Base-by-base conservation (phyloP, 768 basidiomycete genomes). In the Suillus tomentosus region DNA sequence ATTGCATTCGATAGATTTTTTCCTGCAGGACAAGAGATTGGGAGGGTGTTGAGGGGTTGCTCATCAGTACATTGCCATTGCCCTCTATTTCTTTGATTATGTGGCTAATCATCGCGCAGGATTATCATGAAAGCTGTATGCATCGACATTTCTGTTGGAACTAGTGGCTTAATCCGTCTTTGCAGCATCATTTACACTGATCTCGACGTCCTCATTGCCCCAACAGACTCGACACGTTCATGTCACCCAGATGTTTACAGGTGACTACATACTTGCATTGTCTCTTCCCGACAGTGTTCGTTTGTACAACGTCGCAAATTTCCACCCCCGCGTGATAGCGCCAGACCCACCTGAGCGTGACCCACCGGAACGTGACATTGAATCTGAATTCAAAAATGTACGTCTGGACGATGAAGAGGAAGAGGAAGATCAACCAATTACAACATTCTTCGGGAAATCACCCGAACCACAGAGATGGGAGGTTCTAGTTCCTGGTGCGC, bases 51-150 rank as follows among this genome's bases (percentile, higher is more conserved):
- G 68, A 78, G 85, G 65, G 88, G 88, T 22, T 86, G 85, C 65
- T 81, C 84, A 56, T 86, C 87, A 57, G 90, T 91, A 74, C 39
- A 86, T 74, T 58, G 40, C 54, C 7, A 37, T 1, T 58, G 43
- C 54, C 7, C 37, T 1, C 24, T 15, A 9, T 61, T 54, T 57
- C 24, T 51, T 51, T 17, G 3, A 3, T 48, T 10, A 47, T 22
- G 17, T 56, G 47, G 34, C 63, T 70, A 54, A 68, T 60, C 3
- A 3, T 45, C 43, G 40, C 14, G 45, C 53, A 92, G 90, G 91
- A 92, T 72, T 92, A 87, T 70, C 87, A 86, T 68, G 88, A 92
- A 69, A 91, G 89, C 73, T 81, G 91, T 91, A 71, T 71, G 87
- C 70, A 1, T 45, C 54, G 42, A 54, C 5, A 43, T 62, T 56